Evolutionary conservation across 2,329 filamentous ascomycete genomes (phyloP), one percentile per base, ranked within the genome.

Genomic region (Aspergillus cejpii): DNA sequence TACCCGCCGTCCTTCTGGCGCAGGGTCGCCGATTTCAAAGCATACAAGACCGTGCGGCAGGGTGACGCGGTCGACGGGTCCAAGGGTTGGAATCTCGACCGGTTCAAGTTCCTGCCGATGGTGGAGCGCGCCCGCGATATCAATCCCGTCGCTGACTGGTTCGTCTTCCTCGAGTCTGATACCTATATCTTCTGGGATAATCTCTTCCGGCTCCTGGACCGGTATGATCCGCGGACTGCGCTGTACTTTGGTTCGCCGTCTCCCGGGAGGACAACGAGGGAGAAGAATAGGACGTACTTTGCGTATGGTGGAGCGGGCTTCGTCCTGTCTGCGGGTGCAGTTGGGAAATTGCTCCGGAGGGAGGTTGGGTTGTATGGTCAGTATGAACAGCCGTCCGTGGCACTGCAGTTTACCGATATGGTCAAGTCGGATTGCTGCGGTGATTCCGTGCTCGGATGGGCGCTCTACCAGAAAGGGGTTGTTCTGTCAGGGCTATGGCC

Each of bases 61-160:
- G 26, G 26, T 7, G 11, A 28, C 11, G 26, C 26, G 3, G 11
- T 28, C 7, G 26, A 28, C 11, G 26, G 26, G 6, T 11, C 26
- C 11, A 28, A 28, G 11, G 63, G 60, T 12, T 80, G 77, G 78
- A 69, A 68, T 19, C 61, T 81, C 23, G 78, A 81, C 65, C 80
- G 79, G 63, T 81, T 78, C 65, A 81, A 81, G 61, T 80, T 79
- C 54, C 63, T 79, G 33, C 77, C 79, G 52, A 79, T 80, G 53
- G 72, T 77, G 12, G 72, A 44, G n/a, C 38, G 43, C 6, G 39
- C 41, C 1, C 29, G 36, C 5, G 14, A 20, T 3, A 24, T 33
- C 21, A 39, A 40, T 17, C 38, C 41, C 2, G 37, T 41, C 20
- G 41, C 45, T 1, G 74, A 79, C 53, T 81, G 78, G 78, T 81